Percentiles rank a stretch among this genome's conserved stretches.
phyloP scores from a whole-genome alignment of 2,329 filamentous ascomycete genomes.

The Phyllosticta paracitricarpa region DNA sequence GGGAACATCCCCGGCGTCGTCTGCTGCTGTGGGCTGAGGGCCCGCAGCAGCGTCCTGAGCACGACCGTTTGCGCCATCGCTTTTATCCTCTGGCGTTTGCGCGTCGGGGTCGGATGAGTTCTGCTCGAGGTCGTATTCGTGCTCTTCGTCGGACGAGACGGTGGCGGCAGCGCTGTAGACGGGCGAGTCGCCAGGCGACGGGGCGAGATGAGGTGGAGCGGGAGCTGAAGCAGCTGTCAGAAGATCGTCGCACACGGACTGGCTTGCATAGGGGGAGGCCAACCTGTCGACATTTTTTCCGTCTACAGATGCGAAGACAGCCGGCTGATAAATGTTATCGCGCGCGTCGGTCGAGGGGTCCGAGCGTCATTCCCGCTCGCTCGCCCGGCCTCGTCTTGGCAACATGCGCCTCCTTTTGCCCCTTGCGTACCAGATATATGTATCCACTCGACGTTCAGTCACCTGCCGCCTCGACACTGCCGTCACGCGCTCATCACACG shows the following conservation, averaged over 20 bases:
- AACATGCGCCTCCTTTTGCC: background rate
- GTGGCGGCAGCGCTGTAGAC: constrained; percentile 23
- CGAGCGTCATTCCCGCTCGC: background rate
- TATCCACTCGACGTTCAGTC: background rate
- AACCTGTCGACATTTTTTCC: constrained; percentile 10
- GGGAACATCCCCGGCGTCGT: constrained; percentile 19
- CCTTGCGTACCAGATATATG: background rate
- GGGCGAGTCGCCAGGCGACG: constrained; percentile 27
- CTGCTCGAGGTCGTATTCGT: constrained; percentile 20
- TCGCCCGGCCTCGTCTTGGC: constrained; percentile 1
- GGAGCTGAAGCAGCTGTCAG: background rate
- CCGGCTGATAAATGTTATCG: constrained; percentile 6
- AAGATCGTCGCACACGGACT: background rate
- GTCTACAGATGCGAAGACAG: background rate
- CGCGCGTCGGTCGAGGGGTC: constrained; percentile 2
- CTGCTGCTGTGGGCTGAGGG: constrained; percentile 12
- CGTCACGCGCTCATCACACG: background rate
- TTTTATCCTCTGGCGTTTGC: constrained; percentile 11
- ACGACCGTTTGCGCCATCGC: constrained; percentile 16
- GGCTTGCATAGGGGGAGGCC: background rate
- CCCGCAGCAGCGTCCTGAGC: background rate
- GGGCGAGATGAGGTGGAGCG: constrained; percentile 12
- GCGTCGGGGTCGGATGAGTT: constrained; percentile 20
- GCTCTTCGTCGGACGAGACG: constrained; percentile 26
- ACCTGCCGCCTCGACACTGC: background rate